phyloP scores from a whole-genome alignment of 1,139 yeast genomes.

The Candida sp. region DNA sequence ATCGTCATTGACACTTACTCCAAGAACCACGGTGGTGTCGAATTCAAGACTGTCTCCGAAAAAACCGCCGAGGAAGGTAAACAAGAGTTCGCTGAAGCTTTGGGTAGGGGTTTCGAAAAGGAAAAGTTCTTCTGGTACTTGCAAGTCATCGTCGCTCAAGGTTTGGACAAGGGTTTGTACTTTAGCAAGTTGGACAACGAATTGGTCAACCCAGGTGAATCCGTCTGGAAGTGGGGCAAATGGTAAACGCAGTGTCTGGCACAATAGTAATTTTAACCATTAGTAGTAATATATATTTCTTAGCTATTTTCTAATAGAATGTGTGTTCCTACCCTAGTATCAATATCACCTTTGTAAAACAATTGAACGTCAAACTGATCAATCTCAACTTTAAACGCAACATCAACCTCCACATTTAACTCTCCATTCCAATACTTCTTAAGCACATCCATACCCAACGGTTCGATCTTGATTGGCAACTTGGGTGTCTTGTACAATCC shows the following conservation, averaged over 20 bases:
- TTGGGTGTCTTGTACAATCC: slow-evolving; percentile 53
- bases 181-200: slow-evolving; percentile 47
- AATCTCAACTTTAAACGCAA: slow-evolving; percentile 40
- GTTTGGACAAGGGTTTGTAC: slow-evolving; percentile 39
- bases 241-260: slow-evolving; percentile 5
- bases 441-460: slow-evolving; percentile 52
- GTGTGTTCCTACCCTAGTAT: slow-evolving; percentile 1
- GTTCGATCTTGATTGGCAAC: slow-evolving; percentile 50
- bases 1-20: slow-evolving; percentile 47
- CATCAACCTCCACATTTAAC: slow-evolving; percentile 48
- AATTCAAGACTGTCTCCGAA: slow-evolving; percentile 29
- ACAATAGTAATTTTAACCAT: neutral
- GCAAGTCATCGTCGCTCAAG: slow-evolving; percentile 24
- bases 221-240: slow-evolving; percentile 54
- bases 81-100: slow-evolving; percentile 30
- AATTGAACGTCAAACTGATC: slow-evolving; percentile 43
- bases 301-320: neutral
- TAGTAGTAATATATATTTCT: neutral
- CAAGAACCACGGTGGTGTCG: slow-evolving; percentile 37
- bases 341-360: slow-evolving; percentile 46
- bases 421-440: slow-evolving; percentile 54
- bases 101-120: slow-evolving; percentile 32
- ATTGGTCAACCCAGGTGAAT: slow-evolving; percentile 56
- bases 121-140: slow-evolving; percentile 37
- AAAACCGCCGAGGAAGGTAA: slow-evolving; percentile 28